Percentiles rank a stretch among this genome's conserved stretches.
Evolutionary conservation across 2,329 filamentous ascomycete genomes (phyloP).

Genomic region (Hymenoscyphus occultus): DNA sequence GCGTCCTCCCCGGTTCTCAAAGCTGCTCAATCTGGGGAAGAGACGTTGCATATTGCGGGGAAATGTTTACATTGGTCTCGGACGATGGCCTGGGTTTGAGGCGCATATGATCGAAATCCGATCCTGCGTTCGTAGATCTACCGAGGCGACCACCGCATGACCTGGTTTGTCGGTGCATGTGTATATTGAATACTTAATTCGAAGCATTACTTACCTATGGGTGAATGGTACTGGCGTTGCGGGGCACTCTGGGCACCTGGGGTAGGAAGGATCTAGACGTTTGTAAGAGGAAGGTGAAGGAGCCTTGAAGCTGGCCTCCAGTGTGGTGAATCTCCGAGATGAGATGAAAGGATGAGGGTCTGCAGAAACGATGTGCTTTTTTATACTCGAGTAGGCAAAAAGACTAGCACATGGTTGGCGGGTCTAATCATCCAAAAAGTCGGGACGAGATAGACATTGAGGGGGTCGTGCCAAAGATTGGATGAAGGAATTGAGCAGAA

Average conservation of each 20-base stretch:
- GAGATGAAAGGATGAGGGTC: not conserved
- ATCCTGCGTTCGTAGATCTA: not conserved
- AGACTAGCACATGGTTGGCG: not conserved
- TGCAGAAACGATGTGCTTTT: not conserved
- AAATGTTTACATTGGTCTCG: not conserved
- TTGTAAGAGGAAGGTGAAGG: not conserved
- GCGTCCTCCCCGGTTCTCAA: not conserved
- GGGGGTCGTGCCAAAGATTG: no score
- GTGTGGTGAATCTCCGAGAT: not conserved
- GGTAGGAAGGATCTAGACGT: not conserved
- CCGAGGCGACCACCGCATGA: not conserved
- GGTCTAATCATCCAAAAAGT: not conserved
- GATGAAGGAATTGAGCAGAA: no score
- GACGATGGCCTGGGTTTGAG: not conserved
- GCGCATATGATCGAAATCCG: slow-evolving; percentile 5
- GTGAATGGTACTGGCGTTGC: not conserved
- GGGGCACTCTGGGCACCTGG: not conserved
- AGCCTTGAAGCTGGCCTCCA: not conserved
- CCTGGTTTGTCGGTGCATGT: not conserved
- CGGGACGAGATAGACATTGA: not conserved
- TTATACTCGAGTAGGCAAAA: not conserved
- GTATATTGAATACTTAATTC: not conserved
- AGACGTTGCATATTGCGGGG: slow-evolving; percentile 7
- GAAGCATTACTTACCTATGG: not conserved
- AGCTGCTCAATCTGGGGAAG: not conserved